A percentile compares a stretch with the other conserved stretches of the same genome.
Conservation (phyloP, 768 basidiomycete species). For the Podaxis sp. region DNA sequence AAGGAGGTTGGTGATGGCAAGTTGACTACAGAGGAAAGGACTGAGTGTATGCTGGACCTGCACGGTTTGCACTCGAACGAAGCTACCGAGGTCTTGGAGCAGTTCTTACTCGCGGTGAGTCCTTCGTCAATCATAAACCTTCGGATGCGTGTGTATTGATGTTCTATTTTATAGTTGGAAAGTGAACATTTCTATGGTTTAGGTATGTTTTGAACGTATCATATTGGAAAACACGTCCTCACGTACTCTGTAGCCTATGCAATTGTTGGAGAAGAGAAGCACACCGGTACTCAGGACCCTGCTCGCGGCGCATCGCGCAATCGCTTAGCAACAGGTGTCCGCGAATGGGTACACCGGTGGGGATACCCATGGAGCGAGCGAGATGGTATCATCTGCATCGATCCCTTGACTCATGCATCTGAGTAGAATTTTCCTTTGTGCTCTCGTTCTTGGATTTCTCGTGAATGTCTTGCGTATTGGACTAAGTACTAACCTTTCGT, state of each 20-base stretch:
- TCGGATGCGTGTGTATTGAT: not conserved
- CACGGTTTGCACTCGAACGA: constrained; percentile 95
- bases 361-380: constrained; percentile 95
- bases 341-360: constrained; percentile 92
- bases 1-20: constrained; percentile 51
- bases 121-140: constrained; percentile 9
- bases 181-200: constrained; percentile 85
- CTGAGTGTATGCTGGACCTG: constrained; percentile 83
- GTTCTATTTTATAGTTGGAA: constrained; percentile 57
- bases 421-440: constrained; percentile 28
- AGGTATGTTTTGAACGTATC: constrained; percentile 41
- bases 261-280: constrained; percentile 94
- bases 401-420: constrained; percentile 71
- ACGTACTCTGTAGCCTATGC: constrained; percentile 59
- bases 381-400: constrained; percentile 88
- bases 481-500: not conserved
- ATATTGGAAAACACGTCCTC: constrained; percentile 11
- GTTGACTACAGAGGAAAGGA: constrained; percentile 81
- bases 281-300: constrained; percentile 87
- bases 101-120: constrained; percentile 84
- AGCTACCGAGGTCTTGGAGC: constrained; percentile 86
- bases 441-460: not conserved
- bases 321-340: constrained; percentile 81
- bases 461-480: not conserved
- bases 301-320: constrained; percentile 79